Conservation (phyloP, 345 rosid genomes). For the Salix viminalis region DNA sequence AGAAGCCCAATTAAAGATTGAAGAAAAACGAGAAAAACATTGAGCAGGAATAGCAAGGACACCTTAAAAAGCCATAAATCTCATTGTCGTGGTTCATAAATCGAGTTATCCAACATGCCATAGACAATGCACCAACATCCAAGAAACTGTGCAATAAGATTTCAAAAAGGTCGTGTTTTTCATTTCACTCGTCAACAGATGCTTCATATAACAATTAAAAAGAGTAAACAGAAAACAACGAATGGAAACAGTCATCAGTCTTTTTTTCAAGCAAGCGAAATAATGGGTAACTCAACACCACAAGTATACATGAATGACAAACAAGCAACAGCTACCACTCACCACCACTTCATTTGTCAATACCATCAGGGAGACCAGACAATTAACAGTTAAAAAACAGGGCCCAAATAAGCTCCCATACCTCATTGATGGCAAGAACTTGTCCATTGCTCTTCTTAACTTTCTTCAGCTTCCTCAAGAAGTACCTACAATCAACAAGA, state of each 20-base stretch:
- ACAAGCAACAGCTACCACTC: not conserved
- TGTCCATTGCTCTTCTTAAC: slow-evolving; percentile 56
- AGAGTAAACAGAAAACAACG: not conserved
- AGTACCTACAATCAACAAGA: slow-evolving; percentile 29
- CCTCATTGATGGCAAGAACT: slow-evolving; percentile 57
- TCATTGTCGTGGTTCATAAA: not conserved
- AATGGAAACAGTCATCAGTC: not conserved
- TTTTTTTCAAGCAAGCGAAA: not conserved
- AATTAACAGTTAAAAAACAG: not conserved
- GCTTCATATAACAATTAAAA: not conserved
- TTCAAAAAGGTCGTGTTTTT: not conserved
- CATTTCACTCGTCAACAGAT: not conserved
- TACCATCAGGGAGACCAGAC: not conserved
- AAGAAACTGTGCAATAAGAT: not conserved
- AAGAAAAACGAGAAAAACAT: too few species aligned
- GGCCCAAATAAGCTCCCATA: not conserved
- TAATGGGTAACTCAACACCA: not conserved
- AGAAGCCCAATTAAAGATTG: too few species aligned
- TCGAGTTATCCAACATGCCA: too few species aligned
- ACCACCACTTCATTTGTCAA: not conserved
- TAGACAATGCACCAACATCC: not conserved
- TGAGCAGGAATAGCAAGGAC: not conserved
- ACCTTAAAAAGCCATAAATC: not conserved
- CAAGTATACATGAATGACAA: not conserved
- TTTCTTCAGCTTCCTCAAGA: slow-evolving; percentile 51